Evolutionary conservation across 2,329 filamentous ascomycete genomes (phyloP), one percentile per base, ranked within the genome.

Genomic region (Trichoderma koningii): DNA sequence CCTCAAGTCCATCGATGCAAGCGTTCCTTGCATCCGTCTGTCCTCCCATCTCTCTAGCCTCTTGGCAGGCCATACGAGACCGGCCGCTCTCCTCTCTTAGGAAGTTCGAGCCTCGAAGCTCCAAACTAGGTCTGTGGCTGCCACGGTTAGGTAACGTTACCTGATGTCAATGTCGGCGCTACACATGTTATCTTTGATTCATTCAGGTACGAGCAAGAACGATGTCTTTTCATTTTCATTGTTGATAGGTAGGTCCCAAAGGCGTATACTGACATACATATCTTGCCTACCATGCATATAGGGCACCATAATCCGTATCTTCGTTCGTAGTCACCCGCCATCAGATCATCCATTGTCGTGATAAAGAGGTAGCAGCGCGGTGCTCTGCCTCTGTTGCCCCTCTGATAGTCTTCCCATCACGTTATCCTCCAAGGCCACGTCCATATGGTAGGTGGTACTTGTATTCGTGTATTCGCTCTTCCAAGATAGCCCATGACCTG

Each of bases 111-210:
- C 63, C 53, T 65, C 34, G 55, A 41, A 53, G 48, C 19, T 63
- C 59, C 59, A 50, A 38, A 42, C 41, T 59, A 38, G 63, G 44
- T 44, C 51, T n/a, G 23, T 38, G 45, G 44, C 34, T 64, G 62
- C 34, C 53, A 64, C 53, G 52, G 34, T 51, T 56, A 62, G 63
- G 63, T 65, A 65, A 65, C 63, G 63, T 65, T 65, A 65, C 63
- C 42, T 61, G 41, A 30, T 53, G 41, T 23, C 41, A 28, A 30
- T 53, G 41, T 23, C 26, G 7, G 50, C 21, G 59, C 59, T 55
- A 47, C 59, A 55, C 34, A 38, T 34, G 47, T n/a, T 47, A 55
- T 47, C 28, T 38, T 38, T 38, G 34, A 12, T 10, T 14, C 10
- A 21, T 45, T 60, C 47, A 42, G 19, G 23, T 19, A 41, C 26